phyloP scores from a whole-genome alignment of 352 stramenopile genomes.

The Thraustotheca clavata region DNA sequence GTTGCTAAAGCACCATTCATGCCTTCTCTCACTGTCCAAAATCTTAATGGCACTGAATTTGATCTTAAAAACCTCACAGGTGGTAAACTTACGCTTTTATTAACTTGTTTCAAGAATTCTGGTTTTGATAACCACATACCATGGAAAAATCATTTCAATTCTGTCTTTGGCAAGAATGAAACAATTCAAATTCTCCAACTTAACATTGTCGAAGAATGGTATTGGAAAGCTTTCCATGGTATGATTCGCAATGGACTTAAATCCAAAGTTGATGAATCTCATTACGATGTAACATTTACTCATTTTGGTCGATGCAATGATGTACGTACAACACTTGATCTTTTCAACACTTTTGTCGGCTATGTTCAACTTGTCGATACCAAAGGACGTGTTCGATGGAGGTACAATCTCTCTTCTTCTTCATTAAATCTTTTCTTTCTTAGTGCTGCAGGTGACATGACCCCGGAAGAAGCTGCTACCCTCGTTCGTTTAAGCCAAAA shows the following conservation, averaged over 20 bases:
- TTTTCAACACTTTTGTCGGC: conserved; percentile 83
- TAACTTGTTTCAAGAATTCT: conserved; percentile 84
- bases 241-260: conserved; percentile 59
- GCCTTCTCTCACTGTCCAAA: conserved; percentile 45
- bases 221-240: conserved; percentile 71
- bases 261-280: conserved; percentile 34
- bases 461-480: conserved; percentile 15
- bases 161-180: conserved; percentile 29
- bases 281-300: conserved; percentile 47
- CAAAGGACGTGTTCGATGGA: conserved; percentile 78
- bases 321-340: conserved; percentile 67
- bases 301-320: conserved; percentile 73
- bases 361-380: conserved; percentile 73
- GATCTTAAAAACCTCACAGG: conserved; percentile 45
- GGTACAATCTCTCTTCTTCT: conserved; percentile 31
- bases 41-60: conserved; percentile 33
- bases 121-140: conserved; percentile 69
- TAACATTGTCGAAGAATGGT: conserved; percentile 85
- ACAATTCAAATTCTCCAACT: conserved; percentile 57
- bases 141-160: conserved; percentile 58
- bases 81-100: conserved; percentile 55
- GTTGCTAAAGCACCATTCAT: conserved; percentile 49
- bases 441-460: conserved; percentile 12
- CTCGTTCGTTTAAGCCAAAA: conserved; percentile 14
- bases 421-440: neutral